Evolutionary conservation across 1,284 basidiomycete genomes (phyloP), one percentile per base, ranked within the genome.

Genomic region (Ceratorhiza oryzae-sativae): DNA sequence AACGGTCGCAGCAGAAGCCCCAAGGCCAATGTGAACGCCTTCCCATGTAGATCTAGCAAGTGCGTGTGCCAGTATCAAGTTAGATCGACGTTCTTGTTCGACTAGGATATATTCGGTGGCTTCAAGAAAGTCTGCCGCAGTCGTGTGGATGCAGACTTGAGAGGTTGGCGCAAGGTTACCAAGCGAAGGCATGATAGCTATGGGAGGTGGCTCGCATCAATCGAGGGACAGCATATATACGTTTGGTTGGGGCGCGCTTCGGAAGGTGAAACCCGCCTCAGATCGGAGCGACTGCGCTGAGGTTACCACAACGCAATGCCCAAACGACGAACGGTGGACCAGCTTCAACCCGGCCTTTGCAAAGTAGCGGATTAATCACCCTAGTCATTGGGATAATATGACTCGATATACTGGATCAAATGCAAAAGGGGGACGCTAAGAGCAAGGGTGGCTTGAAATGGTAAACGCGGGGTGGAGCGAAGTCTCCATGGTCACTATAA

Each of bases 101-200:
- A 48, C 27, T 6, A 67, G 39, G 13, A 53, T 53, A 20, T 70
- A 25, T 51, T 58, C 65, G 23, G 65, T 58, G 51, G 65, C 65
- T 70, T 70, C 65, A 20, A 70, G 55, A 39, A 70, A 70, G 65
- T 70, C 65, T 5, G 42, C 41, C 8, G 65, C 65, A 48, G 53
- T 58, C 1, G 65, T 36, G 20, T 70, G 65, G 41, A 70, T 25
- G 55, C 65, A 70, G n/a, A 70, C 20, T 39, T 70, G 41, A 25
- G 58, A 34, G 20, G 41, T 10, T 12, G 56, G 65, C 2, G 53
- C 65, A n/a, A 70, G 3, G 30, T 32, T 45, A 20, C 5, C 23
- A n/a, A 32, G 41, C 30, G 65, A 36, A 70, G 65, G 65, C 65
- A 70, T 70, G 30, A n/a, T 70, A 39, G 53, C 34, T 39, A 49